Evolutionary conservation across 495 filamentous ascomycete species (phyloP), one percentile per base, ranked within the genome.

Genomic region (Bryoglossum gracile): DNA sequence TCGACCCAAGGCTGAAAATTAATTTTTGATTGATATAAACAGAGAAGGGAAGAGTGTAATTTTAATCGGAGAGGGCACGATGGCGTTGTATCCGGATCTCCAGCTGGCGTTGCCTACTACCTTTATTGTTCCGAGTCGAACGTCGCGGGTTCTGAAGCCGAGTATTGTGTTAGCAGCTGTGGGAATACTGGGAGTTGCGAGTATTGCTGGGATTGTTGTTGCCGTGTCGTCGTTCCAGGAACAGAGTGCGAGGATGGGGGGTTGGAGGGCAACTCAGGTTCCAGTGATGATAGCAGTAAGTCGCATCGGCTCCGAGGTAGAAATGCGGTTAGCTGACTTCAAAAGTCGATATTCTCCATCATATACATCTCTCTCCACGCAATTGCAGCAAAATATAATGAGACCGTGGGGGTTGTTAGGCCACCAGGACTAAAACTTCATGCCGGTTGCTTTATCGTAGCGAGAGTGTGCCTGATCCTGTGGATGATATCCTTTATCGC

Each of bases 401-500:
- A 54, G 13, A 8, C 36, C 3, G 42, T 54, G 2, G 53, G 50
- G 26, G 32, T 47, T 34, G 35, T 34, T n/a, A 9, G 40, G 22
- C 44, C 45, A n/a, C 53, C 53, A 22, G 37, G 21, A 18, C 28
- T 46, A 17, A 43, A 19, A 19, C 19, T 43, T n/a, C 57, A 54
- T 45, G 54, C 42, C 1, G 22, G 17, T 26, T 50, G 49, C 37
- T 44, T 56, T 32, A 48, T 56, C n/a, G 6, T 50, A 3, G 48
- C 51, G 2, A 28, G 53, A 16, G 17, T 60, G 8, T 16, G 25
- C 8, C 21, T 60, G 9, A 18, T 51, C 8, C n/a, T 35, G 9
- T 60, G 53, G 57, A 22, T 43, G 3, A n/a, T 46, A 2, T 21
- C 41, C 25, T 46, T 56, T 14, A 32, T 60, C 33, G 34, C 37